Percentiles rank a stretch among this genome's conserved stretches.
phyloP scores from a whole-genome alignment of 345 rosid genomes.

The Tarenaya hassleriana region DNA sequence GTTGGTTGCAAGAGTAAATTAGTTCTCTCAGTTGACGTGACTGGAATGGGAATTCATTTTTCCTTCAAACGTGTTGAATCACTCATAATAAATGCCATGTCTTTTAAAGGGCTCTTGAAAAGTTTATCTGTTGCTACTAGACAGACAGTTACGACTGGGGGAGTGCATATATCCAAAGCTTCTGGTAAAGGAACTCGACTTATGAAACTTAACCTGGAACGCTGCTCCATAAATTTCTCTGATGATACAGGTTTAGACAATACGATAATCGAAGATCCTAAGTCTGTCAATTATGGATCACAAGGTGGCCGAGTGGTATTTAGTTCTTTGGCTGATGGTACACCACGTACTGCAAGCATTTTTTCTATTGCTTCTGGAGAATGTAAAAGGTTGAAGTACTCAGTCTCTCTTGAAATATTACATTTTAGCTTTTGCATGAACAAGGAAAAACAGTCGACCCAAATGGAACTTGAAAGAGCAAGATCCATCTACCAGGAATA shows the following conservation, averaged over 20 bases:
- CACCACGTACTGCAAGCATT: conserved; percentile 65
- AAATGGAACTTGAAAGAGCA: conserved; percentile 88
- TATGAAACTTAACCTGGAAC: conserved; percentile 67
- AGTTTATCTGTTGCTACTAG: conserved; percentile 42
- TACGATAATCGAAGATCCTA: conserved; percentile 67
- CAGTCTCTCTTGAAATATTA: conserved; percentile 67
- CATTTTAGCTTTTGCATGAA: conserved; percentile 64
- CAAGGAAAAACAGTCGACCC: conserved; percentile 83
- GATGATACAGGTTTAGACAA: conserved; percentile 69
- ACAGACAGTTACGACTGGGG: conserved; percentile 41
- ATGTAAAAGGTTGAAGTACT: conserved; percentile 54
- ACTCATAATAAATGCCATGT: conserved; percentile 58
- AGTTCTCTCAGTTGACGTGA: conserved; percentile 77
- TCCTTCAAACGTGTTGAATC: conserved; percentile 73
- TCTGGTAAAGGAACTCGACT: conserved; percentile 81
- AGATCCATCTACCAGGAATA: conserved; percentile 72
- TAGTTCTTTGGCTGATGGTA: conserved; percentile 67
- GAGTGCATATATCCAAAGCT: conserved; percentile 45
- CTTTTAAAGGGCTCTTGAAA: conserved; percentile 63
- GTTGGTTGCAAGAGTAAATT: conserved; percentile 52
- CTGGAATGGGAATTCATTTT: conserved; percentile 72
- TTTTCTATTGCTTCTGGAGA: conserved; percentile 48
- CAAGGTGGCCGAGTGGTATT: conserved; percentile 82
- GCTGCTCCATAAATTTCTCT: conserved; percentile 64
- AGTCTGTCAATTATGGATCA: conserved; percentile 96